Evolutionary conservation across 106 monocot genomes (phyloP), one percentile per base, ranked within the genome.

Genomic region (Posidonia australis): DNA sequence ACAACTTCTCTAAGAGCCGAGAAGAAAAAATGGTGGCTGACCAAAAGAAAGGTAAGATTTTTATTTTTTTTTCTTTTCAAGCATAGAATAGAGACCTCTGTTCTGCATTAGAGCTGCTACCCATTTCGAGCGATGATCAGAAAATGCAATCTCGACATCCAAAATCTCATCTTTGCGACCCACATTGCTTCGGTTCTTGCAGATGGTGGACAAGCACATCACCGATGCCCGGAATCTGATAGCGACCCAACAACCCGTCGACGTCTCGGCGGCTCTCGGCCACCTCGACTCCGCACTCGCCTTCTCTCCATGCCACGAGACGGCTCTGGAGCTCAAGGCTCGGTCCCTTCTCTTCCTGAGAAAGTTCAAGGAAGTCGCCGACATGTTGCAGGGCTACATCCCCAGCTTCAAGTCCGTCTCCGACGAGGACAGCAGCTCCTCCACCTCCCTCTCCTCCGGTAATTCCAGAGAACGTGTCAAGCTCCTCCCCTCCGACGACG

Each of bases 381-480:
- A 90, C 22, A 82, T 96, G 86, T 78, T 96, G 18, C 84, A 83
- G 52, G 87, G 87, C 14, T 79, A 90, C 77, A 96, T 96, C 20
- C 96, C 96, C 7, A 96, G 96, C 65, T 90, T 70, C 66, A 74
- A 67, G 30, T 26, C 51, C 16, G 64, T 13, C 41, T 17, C 45
- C 23, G 81, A 58, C 28, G 81, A 80, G 31, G 66, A 70, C 47
- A 68, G 58, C 42, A 70, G 58, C 42, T 63, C 68, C 19, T 82
- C 86, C 14, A 44, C 78, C 21, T 81, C 81, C 47, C 67, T 80
- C 44, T 61, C 47, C 36, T 63, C 46, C 58, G 60, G 58, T 14
- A 64, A 70, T 19, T 67, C 69, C 19, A 63, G 63, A 12, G 81
- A 78, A 58, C 54, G 69, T 10, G 67, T 64, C 0, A 77, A 82